A percentile compares a stretch with the other conserved stretches of the same genome.
These are phyloP conservation scores for Candida coquimbonensis DNA, from an alignment of 805 yeast species.

Conservation along the genomic window DNA sequence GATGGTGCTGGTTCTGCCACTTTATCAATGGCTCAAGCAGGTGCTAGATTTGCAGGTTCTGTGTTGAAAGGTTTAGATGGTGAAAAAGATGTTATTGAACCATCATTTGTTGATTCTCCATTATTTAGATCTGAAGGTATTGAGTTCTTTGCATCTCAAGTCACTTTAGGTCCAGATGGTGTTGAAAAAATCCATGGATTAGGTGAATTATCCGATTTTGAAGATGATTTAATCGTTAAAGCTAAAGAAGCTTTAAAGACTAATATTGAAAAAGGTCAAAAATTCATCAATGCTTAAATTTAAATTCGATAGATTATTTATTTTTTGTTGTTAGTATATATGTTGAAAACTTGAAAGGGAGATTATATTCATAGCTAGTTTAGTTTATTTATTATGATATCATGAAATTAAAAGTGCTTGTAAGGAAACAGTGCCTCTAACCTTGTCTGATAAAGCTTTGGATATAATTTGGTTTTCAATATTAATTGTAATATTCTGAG, in stretches of 20 bases:
- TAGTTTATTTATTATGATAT: conserved; percentile 3
- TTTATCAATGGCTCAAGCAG: conserved; percentile 90
- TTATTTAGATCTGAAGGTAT: conserved; percentile 83
- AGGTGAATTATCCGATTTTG: conserved; percentile 67
- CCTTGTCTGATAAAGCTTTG: too few relatives aligned
- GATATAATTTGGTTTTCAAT: too few relatives aligned
- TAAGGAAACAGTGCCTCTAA: too few relatives aligned
- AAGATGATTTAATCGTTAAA: conserved; percentile 72
- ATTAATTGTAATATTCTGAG: too few relatives aligned
- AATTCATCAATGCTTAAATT: conserved; percentile 63
- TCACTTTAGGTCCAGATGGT: conserved; percentile 90
- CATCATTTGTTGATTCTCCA: conserved; percentile 74
- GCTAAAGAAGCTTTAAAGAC: conserved; percentile 86
- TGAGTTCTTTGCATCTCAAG: conserved; percentile 89
- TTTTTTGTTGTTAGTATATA: background rate
- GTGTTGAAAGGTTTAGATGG: conserved; percentile 60
- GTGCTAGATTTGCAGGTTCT: conserved; percentile 66
- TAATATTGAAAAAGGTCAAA: conserved; percentile 92
- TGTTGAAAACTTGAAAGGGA: background rate
- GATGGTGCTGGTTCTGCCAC: conserved; percentile 94
- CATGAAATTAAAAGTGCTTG: background rate
- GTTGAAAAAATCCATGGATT: conserved; percentile 72
- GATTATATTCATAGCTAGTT: conserved; percentile 1
- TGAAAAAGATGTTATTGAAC: conserved; percentile 57
- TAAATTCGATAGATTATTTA: conserved; percentile 26